Evolutionary conservation across 2,329 filamentous ascomycete genomes (phyloP), one percentile per base, ranked within the genome.

Genomic region (Scopulariopsis brevicaulis): DNA sequence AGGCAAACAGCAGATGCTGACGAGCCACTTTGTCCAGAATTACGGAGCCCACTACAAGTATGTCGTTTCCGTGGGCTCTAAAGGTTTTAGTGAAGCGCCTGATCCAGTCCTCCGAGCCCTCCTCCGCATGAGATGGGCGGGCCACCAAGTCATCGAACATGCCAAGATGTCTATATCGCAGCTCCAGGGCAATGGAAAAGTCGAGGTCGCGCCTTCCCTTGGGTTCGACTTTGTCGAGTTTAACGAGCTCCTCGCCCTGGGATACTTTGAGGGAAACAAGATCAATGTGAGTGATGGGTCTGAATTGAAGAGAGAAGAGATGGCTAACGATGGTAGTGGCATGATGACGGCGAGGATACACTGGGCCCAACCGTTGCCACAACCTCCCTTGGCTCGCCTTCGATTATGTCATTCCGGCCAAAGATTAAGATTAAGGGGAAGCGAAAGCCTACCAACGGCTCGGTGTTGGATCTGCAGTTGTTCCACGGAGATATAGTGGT

Each of bases 1-100:
- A 74, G 71, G 61, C 8, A 65, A 67, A 2, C 63, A 70, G 10
- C 76, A 80, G 58, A 70, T 73, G 4, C 65, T 80, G 4, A 80
- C 76, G 1, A 71, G 76, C 0, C 79, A 83, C 56, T 84, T 79
- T 59, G 67, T 71, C 2, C 73, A 75, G 34, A 84, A 84, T 60
- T 82, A 78, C 73, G 85, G 85, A 1, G 84, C 84, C 60, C 77
- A 78, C 0, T 89, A 88, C 67, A 87, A 87, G 57, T 88, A 84
- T 63, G 76, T 82, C 40, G 83, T 84, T 1, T 71, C 74, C 1
- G 78, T 82, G 2, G 69, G 75, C 6, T 79, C 74, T 4, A 71
- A 67, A n/a, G 68, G 73, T 0, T 84, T 85, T 59, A 63, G 69
- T 1, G 69, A 75, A 4, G 77, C 81, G 0, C 79, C 78, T 0